These are phyloP conservation scores for Candida gorgasii DNA, from an alignment of 805 yeast species.

Conservation along the genomic window DNA sequence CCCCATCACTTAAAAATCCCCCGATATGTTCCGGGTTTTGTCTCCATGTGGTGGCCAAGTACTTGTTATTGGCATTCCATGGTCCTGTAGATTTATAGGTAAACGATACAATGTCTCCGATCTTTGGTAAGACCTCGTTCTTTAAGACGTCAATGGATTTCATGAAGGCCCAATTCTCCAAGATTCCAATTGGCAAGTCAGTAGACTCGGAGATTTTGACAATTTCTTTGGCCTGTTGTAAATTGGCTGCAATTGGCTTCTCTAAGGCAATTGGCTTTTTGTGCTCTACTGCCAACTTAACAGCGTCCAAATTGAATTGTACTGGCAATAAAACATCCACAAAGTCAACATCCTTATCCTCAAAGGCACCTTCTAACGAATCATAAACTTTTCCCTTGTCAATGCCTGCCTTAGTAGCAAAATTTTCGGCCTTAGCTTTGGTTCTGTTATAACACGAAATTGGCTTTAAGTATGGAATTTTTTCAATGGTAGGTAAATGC, in stretches of 20 bases:
- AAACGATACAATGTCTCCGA: slow-evolving; percentile 73
- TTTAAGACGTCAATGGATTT: slow-evolving; percentile 57
- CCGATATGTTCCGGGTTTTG: slow-evolving; percentile 89
- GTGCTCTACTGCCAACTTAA: slow-evolving; percentile 67
- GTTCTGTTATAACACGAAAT: slow-evolving; percentile 83
- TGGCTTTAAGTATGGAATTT: slow-evolving; percentile 54
- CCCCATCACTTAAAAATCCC: slow-evolving; percentile 91
- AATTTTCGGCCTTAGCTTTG: slow-evolving; percentile 74
- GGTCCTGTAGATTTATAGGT: slow-evolving; percentile 76
- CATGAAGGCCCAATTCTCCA: slow-evolving; percentile 85
- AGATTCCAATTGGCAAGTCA: slow-evolving; percentile 68
- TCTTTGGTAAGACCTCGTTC: slow-evolving; percentile 56
- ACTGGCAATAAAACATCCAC: slow-evolving; percentile 91
- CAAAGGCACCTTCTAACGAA: slow-evolving; percentile 61
- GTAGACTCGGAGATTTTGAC: slow-evolving; percentile 64
- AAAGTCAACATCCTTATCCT: slow-evolving; percentile 67
- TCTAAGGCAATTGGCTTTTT: slow-evolving; percentile 82
- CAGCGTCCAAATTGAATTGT: slow-evolving; percentile 68
- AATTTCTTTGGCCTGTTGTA: slow-evolving; percentile 78
- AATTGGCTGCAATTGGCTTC: slow-evolving; percentile 88
- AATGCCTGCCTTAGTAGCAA: slow-evolving; percentile 65
- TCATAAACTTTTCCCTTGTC: slow-evolving; percentile 54
- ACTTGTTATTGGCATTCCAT: slow-evolving; percentile 60
- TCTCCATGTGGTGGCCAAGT: slow-evolving; percentile 80
- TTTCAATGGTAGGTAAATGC: slow-evolving; percentile 74